Conservation (phyloP, 495 filamentous ascomycete species). For the Penicillium diatomitis region DNA sequence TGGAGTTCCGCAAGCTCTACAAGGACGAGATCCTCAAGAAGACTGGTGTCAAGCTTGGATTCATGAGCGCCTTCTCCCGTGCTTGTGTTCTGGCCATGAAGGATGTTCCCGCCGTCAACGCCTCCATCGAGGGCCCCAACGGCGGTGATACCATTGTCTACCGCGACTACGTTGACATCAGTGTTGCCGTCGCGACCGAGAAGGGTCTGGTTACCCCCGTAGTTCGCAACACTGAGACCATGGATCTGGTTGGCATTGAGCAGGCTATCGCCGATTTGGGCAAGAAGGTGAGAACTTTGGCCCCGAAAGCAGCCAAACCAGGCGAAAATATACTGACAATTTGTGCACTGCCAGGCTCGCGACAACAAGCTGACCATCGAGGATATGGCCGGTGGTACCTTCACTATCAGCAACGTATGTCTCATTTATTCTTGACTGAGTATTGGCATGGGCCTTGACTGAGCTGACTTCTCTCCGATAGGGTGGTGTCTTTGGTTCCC, state of each 20-base stretch:
- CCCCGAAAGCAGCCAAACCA: neutral
- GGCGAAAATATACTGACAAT: neutral
- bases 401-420: conserved; percentile 91
- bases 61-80: conserved; percentile 95
- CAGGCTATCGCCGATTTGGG: conserved; percentile 86
- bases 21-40: conserved; percentile 95
- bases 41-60: conserved; percentile 93
- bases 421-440: neutral
- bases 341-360: conserved; percentile 50
- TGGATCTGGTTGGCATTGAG: conserved; percentile 87
- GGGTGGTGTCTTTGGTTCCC: conserved; percentile 65
- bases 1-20: conserved; percentile 95
- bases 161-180: conserved; percentile 95
- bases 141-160: conserved; percentile 97
- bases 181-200: conserved; percentile 93
- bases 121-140: conserved; percentile 90
- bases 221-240: conserved; percentile 80
- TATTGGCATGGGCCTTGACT: neutral
- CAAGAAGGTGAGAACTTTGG: conserved; percentile 59
- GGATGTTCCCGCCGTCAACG: conserved; percentile 92
- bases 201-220: conserved; percentile 96
- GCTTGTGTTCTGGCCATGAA: conserved; percentile 90
- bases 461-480: conserved; percentile 13
- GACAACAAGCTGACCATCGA: conserved; percentile 97
- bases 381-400: conserved; percentile 98